Evolutionary conservation across 805 yeast species (phyloP).

Genomic region (Candida krabiensis): DNA sequence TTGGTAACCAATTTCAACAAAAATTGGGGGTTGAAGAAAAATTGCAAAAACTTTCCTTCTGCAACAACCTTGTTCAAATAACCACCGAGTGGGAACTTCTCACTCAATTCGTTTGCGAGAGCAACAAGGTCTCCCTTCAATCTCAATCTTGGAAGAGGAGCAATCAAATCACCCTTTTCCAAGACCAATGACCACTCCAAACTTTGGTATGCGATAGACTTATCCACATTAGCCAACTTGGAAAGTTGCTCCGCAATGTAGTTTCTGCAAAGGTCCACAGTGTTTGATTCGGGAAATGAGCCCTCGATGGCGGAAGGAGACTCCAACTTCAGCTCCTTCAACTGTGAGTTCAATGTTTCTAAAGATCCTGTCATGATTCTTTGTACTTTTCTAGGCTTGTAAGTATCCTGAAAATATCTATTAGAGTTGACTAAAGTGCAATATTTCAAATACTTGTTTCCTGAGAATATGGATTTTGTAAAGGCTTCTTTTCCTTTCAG

Average conservation of each 20-base stretch:
- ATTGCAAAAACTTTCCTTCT: slow-evolving; percentile 89
- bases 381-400: slow-evolving; percentile 3
- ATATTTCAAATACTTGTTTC: background rate
- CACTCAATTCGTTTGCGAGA: slow-evolving; percentile 76
- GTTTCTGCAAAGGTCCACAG: slow-evolving; percentile 86
- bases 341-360: slow-evolving; percentile 24
- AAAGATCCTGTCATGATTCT: slow-evolving; percentile 26
- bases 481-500: background rate
- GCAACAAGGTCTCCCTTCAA: slow-evolving; percentile 82
- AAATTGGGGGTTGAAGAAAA: slow-evolving; percentile 69
- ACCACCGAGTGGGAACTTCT: slow-evolving; percentile 68
- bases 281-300: slow-evolving; percentile 75
- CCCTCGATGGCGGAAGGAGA: slow-evolving; percentile 49
- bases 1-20: slow-evolving; percentile 68
- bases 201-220: slow-evolving; percentile 71
- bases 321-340: slow-evolving; percentile 26
- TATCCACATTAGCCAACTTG: slow-evolving; percentile 69
- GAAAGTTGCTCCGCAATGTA: slow-evolving; percentile 80
- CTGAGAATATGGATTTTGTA: background rate
- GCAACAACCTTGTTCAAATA: slow-evolving; percentile 71
- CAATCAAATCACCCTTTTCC: slow-evolving; percentile 89
- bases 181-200: slow-evolving; percentile 83
- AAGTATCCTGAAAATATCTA: slow-evolving; percentile 12
- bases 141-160: slow-evolving; percentile 89
- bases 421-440: background rate